A percentile compares a stretch with the other conserved stretches of the same genome.
Evolutionary conservation across 2,329 filamentous ascomycete species (phyloP).

Genomic region (Fusarium newnesense): DNA sequence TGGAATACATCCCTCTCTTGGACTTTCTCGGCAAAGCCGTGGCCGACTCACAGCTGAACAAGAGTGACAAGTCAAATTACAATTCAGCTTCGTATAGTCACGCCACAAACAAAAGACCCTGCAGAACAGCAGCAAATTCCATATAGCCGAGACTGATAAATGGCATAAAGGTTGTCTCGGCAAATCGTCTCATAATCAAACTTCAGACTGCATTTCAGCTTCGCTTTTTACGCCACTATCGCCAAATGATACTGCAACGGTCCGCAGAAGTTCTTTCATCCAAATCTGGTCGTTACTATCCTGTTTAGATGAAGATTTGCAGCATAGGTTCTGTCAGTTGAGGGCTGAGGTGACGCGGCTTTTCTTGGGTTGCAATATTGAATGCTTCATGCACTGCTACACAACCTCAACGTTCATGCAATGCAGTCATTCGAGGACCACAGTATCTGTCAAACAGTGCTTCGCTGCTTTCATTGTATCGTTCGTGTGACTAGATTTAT

Average conservation of each 20-base stretch:
- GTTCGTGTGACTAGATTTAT: not conserved
- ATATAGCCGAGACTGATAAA: not conserved
- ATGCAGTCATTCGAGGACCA: not conserved
- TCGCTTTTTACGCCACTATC: not conserved
- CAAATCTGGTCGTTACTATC: too few relatives aligned
- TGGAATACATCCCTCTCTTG: fast-evolving
- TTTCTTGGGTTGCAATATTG: not conserved
- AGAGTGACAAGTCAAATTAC: not conserved
- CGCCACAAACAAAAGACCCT: not conserved
- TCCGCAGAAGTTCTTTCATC: too few relatives aligned
- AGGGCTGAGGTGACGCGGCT: not conserved
- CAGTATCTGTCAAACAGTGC: not conserved
- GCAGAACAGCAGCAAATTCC: too few relatives aligned
- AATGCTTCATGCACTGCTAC: not conserved
- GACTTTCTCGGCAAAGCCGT: not conserved
- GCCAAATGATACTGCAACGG: not conserved
- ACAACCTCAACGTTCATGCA: not conserved
- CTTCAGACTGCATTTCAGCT: not conserved
- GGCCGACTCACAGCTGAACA: not conserved
- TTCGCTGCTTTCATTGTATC: fast-evolving
- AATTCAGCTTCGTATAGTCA: not conserved
- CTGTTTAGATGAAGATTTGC: fast-evolving
- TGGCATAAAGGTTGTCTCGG: not conserved
- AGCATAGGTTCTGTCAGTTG: fast-evolving
- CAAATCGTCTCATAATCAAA: not conserved